phyloP scores from a whole-genome alignment of 495 filamentous ascomycete genomes.

The Daldinia bambusicola region DNA sequence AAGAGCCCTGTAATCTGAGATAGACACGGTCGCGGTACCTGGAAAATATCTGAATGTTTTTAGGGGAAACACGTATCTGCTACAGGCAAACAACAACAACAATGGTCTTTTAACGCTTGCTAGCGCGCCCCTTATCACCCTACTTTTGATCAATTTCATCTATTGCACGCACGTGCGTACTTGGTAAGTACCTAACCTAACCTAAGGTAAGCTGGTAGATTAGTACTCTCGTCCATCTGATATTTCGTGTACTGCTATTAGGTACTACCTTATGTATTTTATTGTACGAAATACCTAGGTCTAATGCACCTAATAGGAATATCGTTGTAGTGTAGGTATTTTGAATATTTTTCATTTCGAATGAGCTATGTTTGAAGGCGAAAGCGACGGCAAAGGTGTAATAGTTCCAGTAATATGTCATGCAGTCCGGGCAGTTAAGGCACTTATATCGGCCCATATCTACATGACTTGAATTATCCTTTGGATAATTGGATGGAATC shows the following conservation, averaged over 20 bases:
- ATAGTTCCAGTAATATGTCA: conserved; percentile 22
- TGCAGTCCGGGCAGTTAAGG: conserved; percentile 32
- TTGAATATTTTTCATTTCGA: conserved; percentile 20
- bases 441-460: conserved; percentile 35
- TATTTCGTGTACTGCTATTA: too few species aligned
- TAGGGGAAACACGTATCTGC: conserved; percentile 30
- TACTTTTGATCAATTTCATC: background rate
- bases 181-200: background rate
- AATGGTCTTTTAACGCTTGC: conserved; percentile 21
- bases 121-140: conserved; percentile 19
- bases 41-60: background rate
- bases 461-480: conserved; percentile 18
- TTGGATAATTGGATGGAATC: background rate
- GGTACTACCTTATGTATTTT: too few species aligned
- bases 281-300: too few species aligned
- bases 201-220: background rate
- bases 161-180: background rate
- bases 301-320: too few species aligned
- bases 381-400: too few species aligned
- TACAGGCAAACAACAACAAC: conserved; percentile 34
- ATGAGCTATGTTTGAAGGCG: conserved; percentile 26
- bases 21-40: conserved; percentile 38
- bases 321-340: too few species aligned
- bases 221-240: too few species aligned
- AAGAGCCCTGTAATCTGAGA: conserved; percentile 27